Base-by-base conservation (phyloP, 148 eudicot genomes). In the Chenopodium quinoa region DNA sequence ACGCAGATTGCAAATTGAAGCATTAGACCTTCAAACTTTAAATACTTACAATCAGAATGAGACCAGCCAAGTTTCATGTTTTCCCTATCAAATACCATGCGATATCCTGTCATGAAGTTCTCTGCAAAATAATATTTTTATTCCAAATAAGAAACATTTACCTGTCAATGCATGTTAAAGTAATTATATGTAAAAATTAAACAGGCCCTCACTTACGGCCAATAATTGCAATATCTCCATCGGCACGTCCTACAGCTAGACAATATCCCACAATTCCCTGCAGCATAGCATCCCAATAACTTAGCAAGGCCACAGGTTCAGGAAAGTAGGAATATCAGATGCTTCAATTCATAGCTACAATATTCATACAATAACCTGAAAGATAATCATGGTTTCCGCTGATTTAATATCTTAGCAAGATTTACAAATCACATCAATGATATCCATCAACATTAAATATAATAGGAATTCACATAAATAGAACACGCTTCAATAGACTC, bases 31-130 rank as follows among this genome's bases (percentile, higher is more conserved):
- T 34, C 32, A 32, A 63, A 75, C 48, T 17, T 50, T 44, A 4
- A 71, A 62, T 54, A 90, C 99, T 93, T 88, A 96, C 99, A 96
- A 79, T 93, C 86, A 19, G 98, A 96, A 44, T 52, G 89, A 47
- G 97, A 93, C 99, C 99, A 96, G 34, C 97, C 95, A 70, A 96
- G 85, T 82, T 87, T 92, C 88, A 93, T 76, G 75, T 93, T 90
- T 84, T 93, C 97, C 83, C 97, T 90, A 84, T 96, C 99, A 87
- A 93, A 96, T 70, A 96, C 99, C 88, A 93, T 84, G 71, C 92
- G 92, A 50, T 96, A 91, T 82, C 99, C 95, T 56, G 90, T 88
- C 93, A 96, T 90, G 89, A 86, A 96, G 89, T 96, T 92, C 85
- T 93, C 99, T 96, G 97, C 91, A 89, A 34, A 64, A 72, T 37